Conservation (phyloP, 2,329 filamentous ascomycete genomes). For the Scedosporium apiospermum region DNA sequence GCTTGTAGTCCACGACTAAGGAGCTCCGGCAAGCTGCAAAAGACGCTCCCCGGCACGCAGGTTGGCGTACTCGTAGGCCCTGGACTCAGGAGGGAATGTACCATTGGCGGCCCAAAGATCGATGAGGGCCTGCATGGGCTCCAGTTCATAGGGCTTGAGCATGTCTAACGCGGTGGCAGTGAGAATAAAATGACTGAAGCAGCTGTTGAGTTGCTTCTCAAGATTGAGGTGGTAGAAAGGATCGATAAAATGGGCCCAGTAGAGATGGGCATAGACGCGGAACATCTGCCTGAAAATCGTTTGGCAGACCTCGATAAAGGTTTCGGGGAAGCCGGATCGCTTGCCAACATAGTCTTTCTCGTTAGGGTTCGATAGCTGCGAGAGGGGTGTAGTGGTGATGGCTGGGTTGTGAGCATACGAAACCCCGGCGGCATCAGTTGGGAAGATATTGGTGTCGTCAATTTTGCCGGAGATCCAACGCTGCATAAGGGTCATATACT, state of each 20-base stretch:
- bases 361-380: slow-evolving; percentile 49
- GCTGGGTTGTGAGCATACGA: slow-evolving; percentile 56
- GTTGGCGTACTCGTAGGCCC: slow-evolving; percentile 57
- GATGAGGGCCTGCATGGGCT: slow-evolving; percentile 91
- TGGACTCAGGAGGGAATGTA: slow-evolving; percentile 69
- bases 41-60: slow-evolving; percentile 49
- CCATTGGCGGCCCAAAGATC: slow-evolving; percentile 87
- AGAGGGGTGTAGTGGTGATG: slow-evolving; percentile 48
- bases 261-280: slow-evolving; percentile 93
- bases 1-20: background rate
- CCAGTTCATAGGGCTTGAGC: slow-evolving; percentile 79
- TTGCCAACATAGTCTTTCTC: slow-evolving; percentile 79
- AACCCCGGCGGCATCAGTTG: slow-evolving; percentile 67
- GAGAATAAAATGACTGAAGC: slow-evolving; percentile 76
- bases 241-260: slow-evolving; percentile 88
- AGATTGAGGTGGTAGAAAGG: slow-evolving; percentile 77
- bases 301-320: slow-evolving; percentile 84
- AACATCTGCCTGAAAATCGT: slow-evolving; percentile 98
- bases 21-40: slow-evolving; percentile 32
- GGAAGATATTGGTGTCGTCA: slow-evolving; percentile 81
- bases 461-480: slow-evolving; percentile 97
- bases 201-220: slow-evolving; percentile 76
- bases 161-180: slow-evolving; percentile 75
- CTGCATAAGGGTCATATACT: slow-evolving; percentile 93
- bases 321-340: slow-evolving; percentile 82